phyloP scores from a whole-genome alignment of 2,329 filamentous ascomycete genomes.

The Neonectria punicea region DNA sequence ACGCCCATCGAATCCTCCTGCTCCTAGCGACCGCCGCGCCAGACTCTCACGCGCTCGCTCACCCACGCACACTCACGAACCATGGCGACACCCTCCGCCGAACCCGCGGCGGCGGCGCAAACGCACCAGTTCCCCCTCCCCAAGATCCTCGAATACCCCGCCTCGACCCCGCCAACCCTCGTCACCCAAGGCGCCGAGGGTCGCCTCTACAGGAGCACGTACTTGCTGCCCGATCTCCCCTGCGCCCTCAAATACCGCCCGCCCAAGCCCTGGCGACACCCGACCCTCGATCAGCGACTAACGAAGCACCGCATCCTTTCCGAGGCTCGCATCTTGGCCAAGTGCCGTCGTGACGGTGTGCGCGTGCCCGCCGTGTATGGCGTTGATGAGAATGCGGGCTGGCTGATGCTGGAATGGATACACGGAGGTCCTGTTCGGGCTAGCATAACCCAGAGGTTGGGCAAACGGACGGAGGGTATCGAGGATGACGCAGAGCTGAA shows the following conservation, averaged over 20 bases:
- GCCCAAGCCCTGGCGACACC: constrained; percentile 90
- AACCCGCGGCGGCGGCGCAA: constrained; percentile 33
- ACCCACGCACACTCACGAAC: constrained; percentile 3
- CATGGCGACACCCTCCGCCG: constrained; percentile 28
- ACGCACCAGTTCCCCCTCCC: constrained; percentile 64
- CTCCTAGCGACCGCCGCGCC: constrained; percentile 11
- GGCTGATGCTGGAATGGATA: constrained; percentile 89
- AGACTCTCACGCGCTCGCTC: not conserved
- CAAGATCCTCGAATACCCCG: constrained; percentile 70
- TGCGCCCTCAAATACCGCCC: constrained; percentile 93
- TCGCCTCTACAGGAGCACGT: constrained; percentile 88
- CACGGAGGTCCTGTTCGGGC: constrained; percentile 76
- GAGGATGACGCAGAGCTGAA: constrained; percentile 63
- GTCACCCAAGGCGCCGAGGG: constrained; percentile 96
- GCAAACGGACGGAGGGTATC: constrained; percentile 52
- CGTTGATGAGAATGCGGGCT: constrained; percentile 71
- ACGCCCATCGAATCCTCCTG: not conserved
- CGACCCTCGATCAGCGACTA: constrained; percentile 85
- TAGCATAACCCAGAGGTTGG: constrained; percentile 76
- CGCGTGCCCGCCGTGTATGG: constrained; percentile 84
- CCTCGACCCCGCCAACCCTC: constrained; percentile 70
- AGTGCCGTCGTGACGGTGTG: constrained; percentile 82
- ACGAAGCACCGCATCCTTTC: constrained; percentile 88
- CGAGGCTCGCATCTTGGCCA: constrained; percentile 86
- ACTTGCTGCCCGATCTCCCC: constrained; percentile 73